Base-by-base conservation (phyloP, 2,329 filamentous ascomycete species). In the Neospermospora avenae region DNA sequence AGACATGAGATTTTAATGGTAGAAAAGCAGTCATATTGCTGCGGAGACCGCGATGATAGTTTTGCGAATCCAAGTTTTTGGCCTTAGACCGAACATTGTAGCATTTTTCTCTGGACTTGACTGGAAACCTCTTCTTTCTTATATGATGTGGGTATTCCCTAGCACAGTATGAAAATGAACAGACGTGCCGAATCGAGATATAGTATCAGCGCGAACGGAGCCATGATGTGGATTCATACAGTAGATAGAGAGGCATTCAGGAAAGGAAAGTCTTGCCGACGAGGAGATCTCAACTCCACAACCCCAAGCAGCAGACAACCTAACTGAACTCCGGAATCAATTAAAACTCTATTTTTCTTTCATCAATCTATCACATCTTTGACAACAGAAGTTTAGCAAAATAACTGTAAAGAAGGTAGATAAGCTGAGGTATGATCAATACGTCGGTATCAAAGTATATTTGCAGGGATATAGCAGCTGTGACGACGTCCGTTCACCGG, bases 11-110 rank as follows among this genome's bases (percentile, higher is more conserved):
- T 7, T 42, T 55, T 55, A 45, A 24, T 55, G 24, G 39, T 55
- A 55, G 53, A 46, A 54, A 45, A 46, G 53, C 53, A 55, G 41
- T 34, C 24, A 35, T 35, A 25, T 55, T 45, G n/a, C 41, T 46
- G 28, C 41, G 41, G 6, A 31, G 28, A 6, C 1, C 2, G 6
- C n/a, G 39, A 35, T 28, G 18, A 20, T 35, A 16, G 24, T 5
- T 28, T 16, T 14, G 22, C 14, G 20, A 34, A 25, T 18, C 14
- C 34, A 5, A 35, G 52, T 31, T 34, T 20, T 39, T 52, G 18
- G 20, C 34, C 11, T 37, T 14, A 37, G 8, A 3, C 31, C 31
- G n/a, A n/a, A n/a, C n/a, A n/a, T n/a, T n/a, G n/a, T n/a, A n/a
- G n/a, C n/a, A n/a, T n/a, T n/a, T n/a, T n/a, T n/a, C n/a, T n/a